Evolutionary conservation across 2,329 filamentous ascomycete genomes (phyloP).

Genomic region (Biscogniauxia marginata): DNA sequence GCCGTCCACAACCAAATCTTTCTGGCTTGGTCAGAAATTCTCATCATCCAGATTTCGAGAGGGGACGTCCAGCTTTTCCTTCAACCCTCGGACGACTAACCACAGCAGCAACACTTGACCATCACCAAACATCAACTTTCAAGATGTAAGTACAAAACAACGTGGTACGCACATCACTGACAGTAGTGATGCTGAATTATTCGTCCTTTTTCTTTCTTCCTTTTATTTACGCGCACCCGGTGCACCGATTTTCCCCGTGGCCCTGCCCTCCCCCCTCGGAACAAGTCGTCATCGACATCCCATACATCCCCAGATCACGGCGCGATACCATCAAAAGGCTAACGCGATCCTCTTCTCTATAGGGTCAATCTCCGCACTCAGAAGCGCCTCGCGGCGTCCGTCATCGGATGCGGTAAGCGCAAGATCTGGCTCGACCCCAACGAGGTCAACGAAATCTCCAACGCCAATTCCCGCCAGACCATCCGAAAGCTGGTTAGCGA

Average conservation of each 20-base stretch:
- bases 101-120: constrained; percentile 29
- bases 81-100: constrained; percentile 31
- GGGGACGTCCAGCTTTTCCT: constrained; percentile 24
- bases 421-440: constrained; percentile 99
- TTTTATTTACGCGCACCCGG: no score
- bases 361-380: constrained; percentile 99
- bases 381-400: constrained; percentile 99
- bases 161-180: background rate
- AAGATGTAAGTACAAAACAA: constrained; percentile 32
- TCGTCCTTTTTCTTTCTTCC: background rate
- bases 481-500: constrained; percentile 99
- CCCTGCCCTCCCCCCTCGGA: background rate
- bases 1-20: constrained; percentile 26
- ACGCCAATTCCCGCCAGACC: constrained; percentile 99
- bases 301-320: background rate
- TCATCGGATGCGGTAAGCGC: constrained; percentile 98
- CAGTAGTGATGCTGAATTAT: background rate
- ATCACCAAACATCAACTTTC: constrained; percentile 27
- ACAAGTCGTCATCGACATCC: constrained; percentile 7
- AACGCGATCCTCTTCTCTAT: constrained; percentile 30
- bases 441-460: constrained; percentile 98
- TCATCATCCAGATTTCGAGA: constrained; percentile 20
- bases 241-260: no score
- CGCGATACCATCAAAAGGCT: constrained; percentile 10
- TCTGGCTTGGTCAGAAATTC: constrained; percentile 18